A percentile compares a stretch with the other conserved stretches of the same genome.
Conservation (phyloP, 2,329 filamentous ascomycete species). For the Chrysoporthe cubensis region DNA sequence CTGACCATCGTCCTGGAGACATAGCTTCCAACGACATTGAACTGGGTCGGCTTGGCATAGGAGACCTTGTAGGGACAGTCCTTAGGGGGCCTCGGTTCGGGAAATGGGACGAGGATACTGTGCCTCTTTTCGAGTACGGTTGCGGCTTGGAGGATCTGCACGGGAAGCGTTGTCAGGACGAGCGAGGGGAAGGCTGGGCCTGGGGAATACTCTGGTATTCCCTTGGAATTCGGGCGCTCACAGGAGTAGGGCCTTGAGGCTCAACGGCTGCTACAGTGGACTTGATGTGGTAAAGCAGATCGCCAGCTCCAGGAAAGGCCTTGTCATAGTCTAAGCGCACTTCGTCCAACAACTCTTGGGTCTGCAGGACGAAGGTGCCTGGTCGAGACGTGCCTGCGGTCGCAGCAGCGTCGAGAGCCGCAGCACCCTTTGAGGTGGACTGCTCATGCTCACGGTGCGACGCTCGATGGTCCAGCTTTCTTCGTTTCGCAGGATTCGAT, state of each 20-base stretch:
- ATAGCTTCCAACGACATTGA: slow-evolving; percentile 91
- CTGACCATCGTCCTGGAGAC: slow-evolving; percentile 75
- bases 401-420: slow-evolving; percentile 35
- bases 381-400: slow-evolving; percentile 41
- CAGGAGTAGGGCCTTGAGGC: slow-evolving; percentile 53
- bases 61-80: slow-evolving; percentile 82
- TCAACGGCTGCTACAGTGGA: slow-evolving; percentile 55
- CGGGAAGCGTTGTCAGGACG: background rate
- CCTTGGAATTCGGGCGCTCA: slow-evolving; percentile 40
- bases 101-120: slow-evolving; percentile 79
- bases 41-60: slow-evolving; percentile 73
- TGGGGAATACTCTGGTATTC: background rate
- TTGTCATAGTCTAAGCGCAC: slow-evolving; percentile 56
- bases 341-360: slow-evolving; percentile 62
- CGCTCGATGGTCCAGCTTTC: slow-evolving; percentile 39
- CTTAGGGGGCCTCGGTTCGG: slow-evolving; percentile 74
- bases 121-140: slow-evolving; percentile 69
- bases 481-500: slow-evolving; percentile 38
- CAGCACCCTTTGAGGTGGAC: slow-evolving; percentile 22
- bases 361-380: slow-evolving; percentile 62
- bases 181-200: background rate
- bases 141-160: slow-evolving; percentile 70
- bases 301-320: slow-evolving; percentile 52
- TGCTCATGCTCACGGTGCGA: slow-evolving; percentile 1
- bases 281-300: slow-evolving; percentile 56